These are phyloP conservation scores for Drosera capensis DNA, from an alignment of 148 eudicot genomes.

Conservation along the genomic window DNA sequence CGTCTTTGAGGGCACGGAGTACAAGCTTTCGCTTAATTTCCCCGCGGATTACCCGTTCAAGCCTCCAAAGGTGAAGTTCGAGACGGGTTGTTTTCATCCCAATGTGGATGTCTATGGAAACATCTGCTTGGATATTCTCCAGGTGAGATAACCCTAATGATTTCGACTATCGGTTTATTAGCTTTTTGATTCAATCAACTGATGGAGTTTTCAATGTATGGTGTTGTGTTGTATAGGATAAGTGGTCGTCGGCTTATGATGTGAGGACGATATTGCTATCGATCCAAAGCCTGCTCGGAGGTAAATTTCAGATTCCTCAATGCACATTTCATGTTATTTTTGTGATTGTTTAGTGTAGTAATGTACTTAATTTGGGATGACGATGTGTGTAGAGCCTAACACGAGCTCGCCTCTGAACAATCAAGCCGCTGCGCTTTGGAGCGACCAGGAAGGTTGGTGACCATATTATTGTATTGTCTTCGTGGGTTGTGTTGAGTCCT, in stretches of 20 bases:
- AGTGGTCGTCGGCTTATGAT: constrained; percentile 98
- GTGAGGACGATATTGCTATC: constrained; percentile 79
- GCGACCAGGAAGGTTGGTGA: constrained; percentile 58
- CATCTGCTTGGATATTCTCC: constrained; percentile 91
- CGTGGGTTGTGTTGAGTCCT: neutral
- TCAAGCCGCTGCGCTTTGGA: constrained; percentile 92
- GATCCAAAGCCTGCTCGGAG: constrained; percentile 92
- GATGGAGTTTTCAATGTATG: neutral
- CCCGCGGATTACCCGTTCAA: constrained; percentile 87
- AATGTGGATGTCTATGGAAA: constrained; percentile 76
- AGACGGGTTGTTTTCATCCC: constrained; percentile 84
- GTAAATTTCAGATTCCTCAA: constrained; percentile 18
- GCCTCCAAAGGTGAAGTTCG: constrained; percentile 89
- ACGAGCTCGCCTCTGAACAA: constrained; percentile 84
- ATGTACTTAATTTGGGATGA: constrained; percentile 5
- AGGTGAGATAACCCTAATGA: constrained; percentile 23
- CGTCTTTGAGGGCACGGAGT: constrained; percentile 93
- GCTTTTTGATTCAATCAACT: neutral
- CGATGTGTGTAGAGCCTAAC: constrained; percentile 37
- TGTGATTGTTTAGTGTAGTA: neutral
- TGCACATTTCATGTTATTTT: neutral
- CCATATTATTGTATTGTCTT: neutral
- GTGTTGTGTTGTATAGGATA: constrained; percentile 34
- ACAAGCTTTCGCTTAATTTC: constrained; percentile 58
- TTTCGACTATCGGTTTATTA: neutral